phyloP scores from a whole-genome alignment of 2,329 filamentous ascomycete genomes.

The Diplodia seriata region DNA sequence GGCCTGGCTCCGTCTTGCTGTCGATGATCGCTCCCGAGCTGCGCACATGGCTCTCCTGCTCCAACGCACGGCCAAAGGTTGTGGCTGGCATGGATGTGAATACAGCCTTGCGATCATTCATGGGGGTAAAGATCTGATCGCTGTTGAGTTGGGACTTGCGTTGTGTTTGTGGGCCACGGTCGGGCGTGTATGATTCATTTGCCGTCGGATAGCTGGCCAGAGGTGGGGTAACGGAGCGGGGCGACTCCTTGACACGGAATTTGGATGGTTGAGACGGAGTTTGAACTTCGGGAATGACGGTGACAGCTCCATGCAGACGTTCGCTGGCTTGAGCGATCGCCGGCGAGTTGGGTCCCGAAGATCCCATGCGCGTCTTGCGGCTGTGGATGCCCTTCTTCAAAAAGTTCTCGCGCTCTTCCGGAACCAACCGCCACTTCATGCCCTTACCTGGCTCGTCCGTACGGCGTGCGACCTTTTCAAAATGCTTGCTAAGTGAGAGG shows the following conservation, averaged over 20 bases:
- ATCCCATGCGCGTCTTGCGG: slow-evolving; percentile 54
- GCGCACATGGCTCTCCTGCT: slow-evolving; percentile 24
- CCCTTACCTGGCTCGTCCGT: slow-evolving; percentile 97
- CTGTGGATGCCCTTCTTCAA: slow-evolving; percentile 68
- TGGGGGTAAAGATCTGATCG: slow-evolving; percentile 33
- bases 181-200: slow-evolving; percentile 61
- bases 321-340: slow-evolving; percentile 57
- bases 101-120: slow-evolving; percentile 41
- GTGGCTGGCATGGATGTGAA: slow-evolving; percentile 34
- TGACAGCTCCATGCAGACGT: slow-evolving; percentile 53
- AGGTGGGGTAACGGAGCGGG: slow-evolving; percentile 57
- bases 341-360: slow-evolving; percentile 74
- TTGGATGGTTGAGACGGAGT: slow-evolving; percentile 33
- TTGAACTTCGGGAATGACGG: slow-evolving; percentile 22
- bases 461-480: slow-evolving; percentile 88
- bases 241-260: slow-evolving; percentile 49
- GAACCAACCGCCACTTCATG: slow-evolving; percentile 97
- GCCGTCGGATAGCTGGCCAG: slow-evolving; percentile 56
- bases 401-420: slow-evolving; percentile 86
- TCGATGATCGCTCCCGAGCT: slow-evolving; percentile 7
- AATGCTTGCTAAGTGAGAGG: slow-evolving; percentile 90
- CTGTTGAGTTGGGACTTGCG: slow-evolving; percentile 34
- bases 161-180: slow-evolving; percentile 56
- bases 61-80: slow-evolving; percentile 20
- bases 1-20: slow-evolving; percentile 27